phyloP scores from a whole-genome alignment of 2,329 filamentous ascomycete genomes.

The Hypoxylon sp. region DNA sequence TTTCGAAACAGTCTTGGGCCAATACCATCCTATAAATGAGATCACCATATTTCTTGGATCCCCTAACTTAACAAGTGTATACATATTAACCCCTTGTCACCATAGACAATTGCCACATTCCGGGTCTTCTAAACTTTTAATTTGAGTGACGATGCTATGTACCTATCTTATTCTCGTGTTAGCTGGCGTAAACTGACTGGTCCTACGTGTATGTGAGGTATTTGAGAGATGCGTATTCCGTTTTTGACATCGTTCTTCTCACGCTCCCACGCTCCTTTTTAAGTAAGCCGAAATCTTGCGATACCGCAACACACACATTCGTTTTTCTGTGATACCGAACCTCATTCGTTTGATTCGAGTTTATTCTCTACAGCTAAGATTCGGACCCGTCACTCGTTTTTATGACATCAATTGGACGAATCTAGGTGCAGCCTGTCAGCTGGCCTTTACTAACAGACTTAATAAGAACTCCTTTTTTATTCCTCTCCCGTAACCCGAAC shows the following conservation, averaged over 20 bases:
- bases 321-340: conserved; percentile 44
- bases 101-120: conserved; percentile 42
- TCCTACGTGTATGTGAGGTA: conserved; percentile 28
- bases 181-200: conserved; percentile 29
- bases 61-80: conserved; percentile 4
- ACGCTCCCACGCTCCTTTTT: neutral
- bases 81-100: conserved; percentile 22
- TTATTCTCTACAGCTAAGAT: conserved; percentile 20
- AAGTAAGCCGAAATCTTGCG: conserved; percentile 10
- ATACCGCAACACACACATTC: conserved; percentile 27
- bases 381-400: conserved; percentile 27
- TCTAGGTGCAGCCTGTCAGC: conserved; percentile 17
- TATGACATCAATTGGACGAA: conserved; percentile 20
- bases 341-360: conserved; percentile 9
- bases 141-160: conserved; percentile 36
- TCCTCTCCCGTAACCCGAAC: conserved; percentile 5
- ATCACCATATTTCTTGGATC: conserved; percentile 31
- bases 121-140: conserved; percentile 38
- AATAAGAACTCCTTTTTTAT: conserved; percentile 18
- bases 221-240: conserved; percentile 31
- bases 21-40: conserved; percentile 38
- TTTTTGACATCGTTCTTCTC: conserved; percentile 23
- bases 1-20: conserved; percentile 42
- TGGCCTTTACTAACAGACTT: conserved; percentile 8
- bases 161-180: conserved; percentile 22